Base-by-base conservation (phyloP, 208 protist species). In the Balamuthia mandrillaris region DNA sequence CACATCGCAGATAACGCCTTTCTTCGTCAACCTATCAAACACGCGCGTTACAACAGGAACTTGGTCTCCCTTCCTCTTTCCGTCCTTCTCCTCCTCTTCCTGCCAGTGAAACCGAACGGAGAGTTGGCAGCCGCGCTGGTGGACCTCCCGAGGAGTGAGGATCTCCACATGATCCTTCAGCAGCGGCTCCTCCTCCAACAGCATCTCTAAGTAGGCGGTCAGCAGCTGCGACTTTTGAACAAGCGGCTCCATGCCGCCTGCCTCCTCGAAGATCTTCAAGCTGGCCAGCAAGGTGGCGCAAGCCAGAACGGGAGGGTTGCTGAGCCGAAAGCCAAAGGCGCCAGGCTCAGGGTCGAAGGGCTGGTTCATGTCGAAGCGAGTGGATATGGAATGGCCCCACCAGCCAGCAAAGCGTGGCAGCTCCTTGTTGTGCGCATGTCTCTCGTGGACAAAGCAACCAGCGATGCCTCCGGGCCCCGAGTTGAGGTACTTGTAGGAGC, bases 401-500 rank as follows among this genome's bases (percentile, higher is more conserved):
- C 95, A 98, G 0, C 95, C 96, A 9, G 91, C 91, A 24, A 97
- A 89, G 44, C 93, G 12, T 88, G 81, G 58, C 70, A 72, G 83
- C 51, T 82, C 61, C 74, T 89, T 65, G 4, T 90, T 45, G 24
- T 85, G 66, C 14, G 93, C 93, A 89, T 97, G 92, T 54, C 87
- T 92, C 47, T 86, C 92, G 90, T 98, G 95, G 1, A 98, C 93
- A 79, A 98, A 98, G 21, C 91, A 82, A 47, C 93, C 94, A n/a
- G 86, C 94, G 37, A 97, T 92, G 83, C 77, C 60, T 6, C 90
- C 90, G 1, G 79, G 86, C 3, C 96, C 97, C 44, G 91, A 90
- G 91, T 97, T 97, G n/a, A 98, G 88, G 90, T 98, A 98, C 81
- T 96, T 97, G 93, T 97, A 98, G n/a, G 93, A 95, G 88, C 96